Conservation (phyloP, 2,329 filamentous ascomycete genomes). For the Didymella glomerata region DNA sequence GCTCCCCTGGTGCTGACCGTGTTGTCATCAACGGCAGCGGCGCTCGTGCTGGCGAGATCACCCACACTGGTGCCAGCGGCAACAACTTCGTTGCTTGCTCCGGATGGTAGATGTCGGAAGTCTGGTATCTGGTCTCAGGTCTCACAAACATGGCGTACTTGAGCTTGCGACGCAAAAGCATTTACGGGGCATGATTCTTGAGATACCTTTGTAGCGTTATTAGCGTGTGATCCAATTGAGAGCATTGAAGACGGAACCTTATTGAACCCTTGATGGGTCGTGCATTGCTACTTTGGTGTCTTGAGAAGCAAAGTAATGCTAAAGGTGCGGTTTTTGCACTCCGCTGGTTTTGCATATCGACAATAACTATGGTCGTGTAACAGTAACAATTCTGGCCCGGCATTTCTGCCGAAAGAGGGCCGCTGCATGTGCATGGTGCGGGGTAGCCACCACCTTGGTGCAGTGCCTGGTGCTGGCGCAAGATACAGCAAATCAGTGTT, state of each 20-base stretch:
- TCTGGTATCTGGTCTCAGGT: background rate
- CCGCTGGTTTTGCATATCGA: too few species aligned
- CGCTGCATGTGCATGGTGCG: too few species aligned
- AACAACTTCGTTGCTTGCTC: conserved; percentile 72
- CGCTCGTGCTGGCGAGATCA: conserved; percentile 69
- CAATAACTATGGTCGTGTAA: too few species aligned
- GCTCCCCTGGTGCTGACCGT: conserved; percentile 71
- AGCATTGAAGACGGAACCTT: background rate
- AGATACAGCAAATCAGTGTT: too few species aligned
- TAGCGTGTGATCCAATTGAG: background rate
- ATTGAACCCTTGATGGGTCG: too few species aligned
- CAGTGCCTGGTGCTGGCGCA: too few species aligned
- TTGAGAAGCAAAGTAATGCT: too few species aligned
- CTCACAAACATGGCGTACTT: background rate
- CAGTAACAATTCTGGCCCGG: too few species aligned
- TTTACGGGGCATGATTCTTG: conserved; percentile 1
- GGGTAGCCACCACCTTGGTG: too few species aligned
- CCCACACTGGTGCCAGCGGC: conserved; percentile 74
- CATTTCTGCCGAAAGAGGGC: too few species aligned
- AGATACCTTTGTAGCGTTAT: conserved; percentile 10
- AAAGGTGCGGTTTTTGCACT: too few species aligned
- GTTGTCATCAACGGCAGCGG: conserved; percentile 69
- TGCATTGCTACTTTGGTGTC: too few species aligned
- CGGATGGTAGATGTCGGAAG: conserved; percentile 34
- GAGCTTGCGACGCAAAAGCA: background rate